These are phyloP conservation scores for Dipsacomyces acuminosporus DNA, from an alignment of 371 early-diverging fungal genomes.

Conservation along the genomic window DNA sequence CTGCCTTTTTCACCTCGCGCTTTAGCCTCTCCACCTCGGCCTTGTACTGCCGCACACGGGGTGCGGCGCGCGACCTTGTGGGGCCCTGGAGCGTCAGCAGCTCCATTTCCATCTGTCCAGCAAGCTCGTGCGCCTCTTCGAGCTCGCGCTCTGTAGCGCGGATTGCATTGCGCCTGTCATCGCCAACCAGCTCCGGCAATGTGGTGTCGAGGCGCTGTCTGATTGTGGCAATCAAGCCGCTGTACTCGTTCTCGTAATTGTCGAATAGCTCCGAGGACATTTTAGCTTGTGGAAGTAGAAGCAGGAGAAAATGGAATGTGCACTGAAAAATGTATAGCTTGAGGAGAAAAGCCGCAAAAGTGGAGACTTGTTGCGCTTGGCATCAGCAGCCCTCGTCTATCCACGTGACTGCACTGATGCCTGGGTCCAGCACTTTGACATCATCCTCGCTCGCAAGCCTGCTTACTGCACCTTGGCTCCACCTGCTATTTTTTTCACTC, in stretches of 20 bases:
- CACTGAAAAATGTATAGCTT: no score
- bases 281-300: not conserved
- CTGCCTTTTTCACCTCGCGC: slow-evolving; percentile 56
- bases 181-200: slow-evolving; percentile 59
- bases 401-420: no score
- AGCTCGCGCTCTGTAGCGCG: slow-evolving; percentile 70
- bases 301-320: no score
- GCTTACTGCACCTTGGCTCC: no score
- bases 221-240: slow-evolving; percentile 59
- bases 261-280: slow-evolving; percentile 68
- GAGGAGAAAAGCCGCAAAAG: no score
- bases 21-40: slow-evolving; percentile 70
- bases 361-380: no score
- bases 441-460: no score
- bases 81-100: slow-evolving; percentile 68
- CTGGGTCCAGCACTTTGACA: no score
- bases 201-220: slow-evolving; percentile 56
- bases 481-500: no score
- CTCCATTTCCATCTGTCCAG: slow-evolving; percentile 92
- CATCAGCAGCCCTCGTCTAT: no score
- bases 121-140: slow-evolving; percentile 89
- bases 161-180: slow-evolving; percentile 30
- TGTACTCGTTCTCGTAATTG: slow-evolving; percentile 83
- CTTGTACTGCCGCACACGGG: slow-evolving; percentile 68
- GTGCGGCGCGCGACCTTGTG: slow-evolving; percentile 62